phyloP scores from a whole-genome alignment of 495 filamentous ascomycete species.

The Lepraria neglecta region DNA sequence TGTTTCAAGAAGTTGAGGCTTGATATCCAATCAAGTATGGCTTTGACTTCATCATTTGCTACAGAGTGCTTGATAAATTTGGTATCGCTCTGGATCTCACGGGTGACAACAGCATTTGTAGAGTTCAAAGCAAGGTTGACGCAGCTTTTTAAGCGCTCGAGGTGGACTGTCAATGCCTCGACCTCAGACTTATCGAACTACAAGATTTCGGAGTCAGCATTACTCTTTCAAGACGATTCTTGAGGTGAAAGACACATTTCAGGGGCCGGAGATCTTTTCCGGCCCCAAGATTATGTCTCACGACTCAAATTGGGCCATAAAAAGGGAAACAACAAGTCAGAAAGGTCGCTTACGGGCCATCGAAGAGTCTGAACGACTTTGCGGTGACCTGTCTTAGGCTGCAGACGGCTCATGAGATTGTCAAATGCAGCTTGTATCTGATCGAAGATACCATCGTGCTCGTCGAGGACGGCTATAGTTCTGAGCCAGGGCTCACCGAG shows the following conservation, averaged over 20 bases:
- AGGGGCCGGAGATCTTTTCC: too few relatives aligned
- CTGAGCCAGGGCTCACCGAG: slow-evolving; percentile 21
- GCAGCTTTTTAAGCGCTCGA: slow-evolving; percentile 21
- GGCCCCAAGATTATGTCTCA: too few relatives aligned
- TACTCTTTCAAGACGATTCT: too few relatives aligned
- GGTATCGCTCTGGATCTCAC: slow-evolving; percentile 18
- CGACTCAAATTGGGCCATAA: too few relatives aligned
- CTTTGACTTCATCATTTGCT: slow-evolving; percentile 18
- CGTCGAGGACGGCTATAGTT: slow-evolving; percentile 17
- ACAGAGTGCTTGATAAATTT: slow-evolving; percentile 16
- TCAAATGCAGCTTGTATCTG: slow-evolving; percentile 15
- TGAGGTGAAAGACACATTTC: too few relatives aligned
- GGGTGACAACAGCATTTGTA: slow-evolving; percentile 14
- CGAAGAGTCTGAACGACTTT: slow-evolving; percentile 21
- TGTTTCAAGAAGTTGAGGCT: slow-evolving; percentile 21
- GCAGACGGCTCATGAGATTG: slow-evolving; percentile 10
- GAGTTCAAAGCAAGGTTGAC: slow-evolving; percentile 18
- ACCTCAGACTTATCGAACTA: slow-evolving; percentile 20
- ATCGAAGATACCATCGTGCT: slow-evolving; percentile 19
- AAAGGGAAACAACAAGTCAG: background rate
- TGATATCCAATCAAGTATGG: slow-evolving; percentile 22
- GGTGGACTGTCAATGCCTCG: slow-evolving; percentile 9
- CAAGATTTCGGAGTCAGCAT: too few relatives aligned
- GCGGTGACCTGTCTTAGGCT: slow-evolving; percentile 21
- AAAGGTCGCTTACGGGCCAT: slow-evolving; percentile 12